These are phyloP conservation scores for Pterocarpus santalinus DNA, from an alignment of 306 rosid species.

Conservation along the genomic window DNA sequence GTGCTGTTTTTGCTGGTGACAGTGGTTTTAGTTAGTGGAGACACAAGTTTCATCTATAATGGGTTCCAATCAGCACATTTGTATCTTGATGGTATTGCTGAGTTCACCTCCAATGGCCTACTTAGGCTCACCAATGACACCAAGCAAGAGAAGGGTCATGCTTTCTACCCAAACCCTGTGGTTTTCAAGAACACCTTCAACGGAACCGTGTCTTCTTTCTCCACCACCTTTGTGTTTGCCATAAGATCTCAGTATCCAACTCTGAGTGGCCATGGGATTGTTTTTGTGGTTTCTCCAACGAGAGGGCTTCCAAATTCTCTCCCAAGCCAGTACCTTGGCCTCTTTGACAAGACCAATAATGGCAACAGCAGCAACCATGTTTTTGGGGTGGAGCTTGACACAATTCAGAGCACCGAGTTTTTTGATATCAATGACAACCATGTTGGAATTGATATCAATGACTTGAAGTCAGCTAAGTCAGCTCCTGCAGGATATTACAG, in stretches of 20 bases:
- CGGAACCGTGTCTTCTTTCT: constrained; percentile 57
- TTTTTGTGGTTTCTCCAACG: constrained; percentile 63
- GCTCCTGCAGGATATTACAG: constrained; percentile 56
- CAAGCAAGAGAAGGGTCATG: constrained; percentile 61
- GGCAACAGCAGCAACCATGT: constrained; percentile 59
- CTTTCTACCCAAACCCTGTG: constrained; percentile 62
- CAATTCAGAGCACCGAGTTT: constrained; percentile 55
- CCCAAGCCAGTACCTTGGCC: constrained; percentile 64
- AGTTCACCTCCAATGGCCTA: constrained; percentile 55
- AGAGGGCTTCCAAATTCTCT: constrained; percentile 54
- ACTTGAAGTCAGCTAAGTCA: constrained; percentile 46
- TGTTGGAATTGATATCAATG: constrained; percentile 72
- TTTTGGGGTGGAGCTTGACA: constrained; percentile 72
- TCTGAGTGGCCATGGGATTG: constrained; percentile 71
- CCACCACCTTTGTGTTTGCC: constrained; percentile 70
- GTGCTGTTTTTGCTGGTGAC: constrained; percentile 38
- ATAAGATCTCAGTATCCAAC: constrained; percentile 47
- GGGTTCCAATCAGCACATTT: constrained; percentile 60
- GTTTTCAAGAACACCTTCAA: constrained; percentile 51
- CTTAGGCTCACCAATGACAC: constrained; percentile 66
- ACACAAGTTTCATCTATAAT: constrained; percentile 54
- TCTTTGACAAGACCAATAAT: constrained; percentile 54
- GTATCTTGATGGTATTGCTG: constrained; percentile 61
- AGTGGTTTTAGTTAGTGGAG: constrained; percentile 41
- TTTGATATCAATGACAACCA: constrained; percentile 73